These are phyloP conservation scores for Pestalotiopsis sp. DNA, from an alignment of 2,329 filamentous ascomycete species.

Conservation along the genomic window DNA sequence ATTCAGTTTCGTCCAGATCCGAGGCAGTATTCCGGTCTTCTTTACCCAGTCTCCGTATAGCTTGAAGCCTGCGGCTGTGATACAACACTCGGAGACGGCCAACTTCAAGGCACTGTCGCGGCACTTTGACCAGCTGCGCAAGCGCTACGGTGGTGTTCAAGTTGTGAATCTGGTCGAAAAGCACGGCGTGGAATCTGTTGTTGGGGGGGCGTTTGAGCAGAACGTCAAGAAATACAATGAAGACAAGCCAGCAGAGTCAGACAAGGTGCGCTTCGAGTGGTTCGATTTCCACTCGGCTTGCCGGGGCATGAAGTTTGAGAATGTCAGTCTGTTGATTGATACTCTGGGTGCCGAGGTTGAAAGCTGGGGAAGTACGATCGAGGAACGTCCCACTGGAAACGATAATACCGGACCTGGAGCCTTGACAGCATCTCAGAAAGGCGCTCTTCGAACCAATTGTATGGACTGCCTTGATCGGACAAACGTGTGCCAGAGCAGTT, in stretches of 20 bases:
- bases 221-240: conserved; percentile 68
- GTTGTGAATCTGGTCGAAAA: conserved; percentile 87
- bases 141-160: conserved; percentile 75
- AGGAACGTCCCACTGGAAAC: conserved; percentile 22
- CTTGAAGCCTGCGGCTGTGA: conserved; percentile 79
- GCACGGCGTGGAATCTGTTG: conserved; percentile 74
- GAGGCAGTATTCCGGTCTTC: conserved; percentile 91
- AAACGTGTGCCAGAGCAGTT: conserved; percentile 92
- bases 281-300: conserved; percentile 95
- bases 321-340: conserved; percentile 78
- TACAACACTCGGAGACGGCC: conserved; percentile 77
- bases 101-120: conserved; percentile 77
- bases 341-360: conserved; percentile 68
- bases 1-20: conserved; percentile 83
- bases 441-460: conserved; percentile 90
- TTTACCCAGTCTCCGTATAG: conserved; percentile 95
- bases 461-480: conserved; percentile 98
- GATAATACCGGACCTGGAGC: conserved; percentile 32
- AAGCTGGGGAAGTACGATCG: conserved; percentile 69
- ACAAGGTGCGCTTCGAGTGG: conserved; percentile 77
- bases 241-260: conserved; percentile 38
- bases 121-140: conserved; percentile 72
- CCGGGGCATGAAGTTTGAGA: conserved; percentile 97
- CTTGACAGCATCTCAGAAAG: conserved; percentile 57
- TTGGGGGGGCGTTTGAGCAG: conserved; percentile 76